These are phyloP conservation scores for Gaillardinia entomophila DNA, from an alignment of 805 yeast genomes.

Conservation along the genomic window DNA sequence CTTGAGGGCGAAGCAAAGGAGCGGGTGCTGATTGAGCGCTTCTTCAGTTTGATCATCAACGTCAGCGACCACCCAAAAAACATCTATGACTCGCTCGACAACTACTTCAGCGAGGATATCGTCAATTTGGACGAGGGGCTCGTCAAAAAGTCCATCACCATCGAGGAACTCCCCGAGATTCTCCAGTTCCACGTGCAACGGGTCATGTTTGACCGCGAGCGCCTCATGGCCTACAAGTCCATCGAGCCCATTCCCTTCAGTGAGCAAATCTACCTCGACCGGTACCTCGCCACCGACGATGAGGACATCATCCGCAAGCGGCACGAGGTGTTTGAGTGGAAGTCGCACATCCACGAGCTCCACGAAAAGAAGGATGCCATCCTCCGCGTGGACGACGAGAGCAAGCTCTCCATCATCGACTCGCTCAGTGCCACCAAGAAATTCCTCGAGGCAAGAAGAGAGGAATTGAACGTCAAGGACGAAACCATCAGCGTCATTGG, in stretches of 20 bases:
- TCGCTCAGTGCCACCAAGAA: constrained; percentile 49
- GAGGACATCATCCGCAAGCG: constrained; percentile 47
- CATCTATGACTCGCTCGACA: constrained; percentile 86
- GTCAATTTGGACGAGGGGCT: constrained; percentile 65
- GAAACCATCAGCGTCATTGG: constrained; percentile 45
- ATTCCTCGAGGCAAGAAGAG: constrained; percentile 44
- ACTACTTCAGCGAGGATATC: constrained; percentile 70
- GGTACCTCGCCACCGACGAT: constrained; percentile 72
- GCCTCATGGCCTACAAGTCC: constrained; percentile 73
- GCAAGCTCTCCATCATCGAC: constrained; percentile 31
- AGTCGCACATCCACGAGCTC: constrained; percentile 43
- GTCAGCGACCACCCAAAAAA: constrained; percentile 85
- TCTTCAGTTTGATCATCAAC: constrained; percentile 75
- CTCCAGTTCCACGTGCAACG: constrained; percentile 91
- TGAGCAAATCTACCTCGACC: constrained; percentile 75
- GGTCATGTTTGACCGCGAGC: constrained; percentile 78
- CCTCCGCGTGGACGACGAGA: constrained; percentile 32
- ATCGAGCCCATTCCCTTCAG: constrained; percentile 77
- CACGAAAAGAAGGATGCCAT: constrained; percentile 39
- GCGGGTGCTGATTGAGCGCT: constrained; percentile 55
- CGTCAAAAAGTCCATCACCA: constrained; percentile 67
- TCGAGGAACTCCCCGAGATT: constrained; percentile 69
- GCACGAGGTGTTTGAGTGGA: constrained; percentile 59
- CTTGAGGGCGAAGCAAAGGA: constrained; percentile 27
- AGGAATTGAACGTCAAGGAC: constrained; percentile 29